These are phyloP conservation scores for Porcisia hertigi DNA, from an alignment of 208 protist genomes.

Conservation along the genomic window DNA sequence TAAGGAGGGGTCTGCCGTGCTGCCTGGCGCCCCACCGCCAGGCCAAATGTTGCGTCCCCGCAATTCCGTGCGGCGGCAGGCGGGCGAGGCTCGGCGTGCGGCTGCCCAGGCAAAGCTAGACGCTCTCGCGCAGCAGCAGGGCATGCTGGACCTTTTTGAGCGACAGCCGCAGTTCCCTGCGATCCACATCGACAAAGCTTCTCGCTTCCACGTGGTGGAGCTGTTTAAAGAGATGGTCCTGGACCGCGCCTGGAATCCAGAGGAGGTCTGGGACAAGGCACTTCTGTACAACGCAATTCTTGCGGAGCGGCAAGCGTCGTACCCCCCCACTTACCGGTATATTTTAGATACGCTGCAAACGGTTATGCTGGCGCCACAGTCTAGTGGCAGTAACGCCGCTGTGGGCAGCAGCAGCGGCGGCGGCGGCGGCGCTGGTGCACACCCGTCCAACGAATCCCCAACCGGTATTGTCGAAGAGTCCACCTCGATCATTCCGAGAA, in stretches of 20 bases:
- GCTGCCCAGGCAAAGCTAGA: constrained; percentile 68
- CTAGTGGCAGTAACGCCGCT: neutral
- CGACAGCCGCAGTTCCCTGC: constrained; percentile 84
- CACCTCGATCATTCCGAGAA: constrained; percentile 34
- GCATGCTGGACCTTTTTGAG: constrained; percentile 81
- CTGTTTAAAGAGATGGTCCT: constrained; percentile 85
- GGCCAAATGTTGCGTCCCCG: constrained; percentile 59
- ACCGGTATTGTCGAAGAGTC: constrained; percentile 3
- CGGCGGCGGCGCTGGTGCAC: neutral
- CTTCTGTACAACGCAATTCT: constrained; percentile 84
- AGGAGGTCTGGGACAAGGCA: constrained; percentile 83
- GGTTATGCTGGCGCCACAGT: constrained; percentile 32
- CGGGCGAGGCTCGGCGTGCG: constrained; percentile 48
- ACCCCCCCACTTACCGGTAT: constrained; percentile 69
- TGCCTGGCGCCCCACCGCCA: constrained; percentile 45
- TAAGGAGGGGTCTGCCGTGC: neutral
- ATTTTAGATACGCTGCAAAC: constrained; percentile 60
- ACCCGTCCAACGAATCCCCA: neutral
- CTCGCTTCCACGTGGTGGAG: constrained; percentile 76
- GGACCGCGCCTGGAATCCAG: constrained; percentile 54
- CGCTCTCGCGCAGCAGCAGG: constrained; percentile 49
- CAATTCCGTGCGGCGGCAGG: constrained; percentile 59
- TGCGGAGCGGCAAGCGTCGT: constrained; percentile 58
- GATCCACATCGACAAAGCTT: constrained; percentile 73
- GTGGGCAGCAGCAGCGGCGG: neutral